These are phyloP conservation scores for Fusarium metavorans DNA, from an alignment of 2,329 filamentous ascomycete species.

Conservation along the genomic window DNA sequence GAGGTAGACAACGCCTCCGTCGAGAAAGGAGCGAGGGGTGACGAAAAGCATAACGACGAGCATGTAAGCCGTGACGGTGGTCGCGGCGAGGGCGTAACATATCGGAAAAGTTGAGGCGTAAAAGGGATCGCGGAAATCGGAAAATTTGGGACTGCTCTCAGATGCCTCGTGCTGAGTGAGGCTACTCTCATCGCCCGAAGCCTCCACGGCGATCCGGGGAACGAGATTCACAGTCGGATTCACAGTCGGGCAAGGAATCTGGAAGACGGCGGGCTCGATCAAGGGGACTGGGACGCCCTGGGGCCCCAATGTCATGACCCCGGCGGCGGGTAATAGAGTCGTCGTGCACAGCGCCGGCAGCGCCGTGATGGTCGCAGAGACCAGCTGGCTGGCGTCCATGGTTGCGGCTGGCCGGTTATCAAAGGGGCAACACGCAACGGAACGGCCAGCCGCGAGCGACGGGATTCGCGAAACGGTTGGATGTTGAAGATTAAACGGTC, in stretches of 20 bases:
- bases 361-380: conserved; percentile 45
- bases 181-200: conserved; percentile 51
- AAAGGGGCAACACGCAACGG: conserved; percentile 29
- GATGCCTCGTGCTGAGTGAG: conserved; percentile 46
- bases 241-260: conserved; percentile 47
- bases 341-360: conserved; percentile 54
- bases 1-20: conserved; percentile 85
- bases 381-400: conserved; percentile 38
- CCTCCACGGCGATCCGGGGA: conserved; percentile 47
- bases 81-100: conserved; percentile 90
- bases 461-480: conserved; percentile 34
- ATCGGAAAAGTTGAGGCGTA: conserved; percentile 94
- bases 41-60: conserved; percentile 94
- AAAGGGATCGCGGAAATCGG: conserved; percentile 86
- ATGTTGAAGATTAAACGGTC: conserved; percentile 29
- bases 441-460: conserved; percentile 45
- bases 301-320: conserved; percentile 62
- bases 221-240: conserved; percentile 36
- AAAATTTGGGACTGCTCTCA: conserved; percentile 57
- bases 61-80: conserved; percentile 91
- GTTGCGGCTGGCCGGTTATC: conserved; percentile 42
- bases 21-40: conserved; percentile 92
- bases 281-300: conserved; percentile 68
- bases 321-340: conserved; percentile 58
- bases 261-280: conserved; percentile 68